These are phyloP conservation scores for Colletotrichum sp. DNA, from an alignment of 2,329 filamentous ascomycete genomes.

Conservation along the genomic window DNA sequence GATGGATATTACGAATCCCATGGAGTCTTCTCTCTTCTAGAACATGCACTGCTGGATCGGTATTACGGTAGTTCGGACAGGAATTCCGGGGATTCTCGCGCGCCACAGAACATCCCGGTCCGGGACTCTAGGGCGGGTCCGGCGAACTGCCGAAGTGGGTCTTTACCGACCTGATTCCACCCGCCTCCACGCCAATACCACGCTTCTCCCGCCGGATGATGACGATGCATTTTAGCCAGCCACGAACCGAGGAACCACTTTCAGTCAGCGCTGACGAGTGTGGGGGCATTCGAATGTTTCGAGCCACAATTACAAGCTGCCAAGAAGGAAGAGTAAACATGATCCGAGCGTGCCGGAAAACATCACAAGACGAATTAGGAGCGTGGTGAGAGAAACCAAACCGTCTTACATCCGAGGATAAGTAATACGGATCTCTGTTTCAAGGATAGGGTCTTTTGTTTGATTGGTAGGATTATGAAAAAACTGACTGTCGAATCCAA, in stretches of 20 bases:
- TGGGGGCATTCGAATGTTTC: neutral
- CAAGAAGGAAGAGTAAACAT: neutral
- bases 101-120: neutral
- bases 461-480: neutral
- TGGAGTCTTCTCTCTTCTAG: neutral
- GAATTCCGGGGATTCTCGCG: neutral
- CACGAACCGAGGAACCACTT: neutral
- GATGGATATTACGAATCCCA: neutral
- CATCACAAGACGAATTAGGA: neutral
- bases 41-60: neutral
- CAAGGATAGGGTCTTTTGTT: neutral
- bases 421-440: neutral
- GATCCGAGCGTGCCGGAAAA: neutral
- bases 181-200: neutral
- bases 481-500: neutral
- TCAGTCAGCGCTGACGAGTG: neutral
- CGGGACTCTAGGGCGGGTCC: neutral
- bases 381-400: neutral
- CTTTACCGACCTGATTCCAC: neutral
- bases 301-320: neutral
- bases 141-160: constrained; percentile 3
- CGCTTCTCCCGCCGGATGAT: neutral
- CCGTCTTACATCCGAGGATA: neutral
- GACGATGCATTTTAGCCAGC: neutral
- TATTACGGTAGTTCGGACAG: neutral